Conservation (phyloP, 441 rosid species). For the Pelargonium myrrhifolium region DNA sequence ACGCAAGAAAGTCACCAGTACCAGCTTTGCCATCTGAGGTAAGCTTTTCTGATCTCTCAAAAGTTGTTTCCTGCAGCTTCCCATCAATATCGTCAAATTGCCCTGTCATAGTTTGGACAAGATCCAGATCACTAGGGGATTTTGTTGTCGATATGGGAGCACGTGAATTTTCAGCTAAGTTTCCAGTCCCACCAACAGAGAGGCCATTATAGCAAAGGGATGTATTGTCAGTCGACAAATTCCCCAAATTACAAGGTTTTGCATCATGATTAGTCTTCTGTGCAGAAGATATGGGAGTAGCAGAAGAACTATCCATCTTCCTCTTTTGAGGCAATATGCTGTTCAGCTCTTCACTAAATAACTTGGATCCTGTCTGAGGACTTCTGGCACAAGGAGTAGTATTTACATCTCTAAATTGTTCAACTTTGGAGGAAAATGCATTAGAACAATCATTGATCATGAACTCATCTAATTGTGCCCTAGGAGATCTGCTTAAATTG, state of each 20-base stretch:
- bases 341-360: constrained; percentile 25
- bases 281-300: constrained; percentile 22
- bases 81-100: constrained; percentile 21
- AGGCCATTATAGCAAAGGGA: constrained; percentile 17
- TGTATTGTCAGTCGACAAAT: constrained; percentile 23
- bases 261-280: constrained; percentile 26
- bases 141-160: constrained; percentile 12
- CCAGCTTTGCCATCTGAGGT: constrained; percentile 16
- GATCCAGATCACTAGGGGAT: neutral
- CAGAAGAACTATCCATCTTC: constrained; percentile 26
- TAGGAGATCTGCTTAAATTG: constrained; percentile 26
- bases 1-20: constrained; percentile 14
- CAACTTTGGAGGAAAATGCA: constrained; percentile 24
- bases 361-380: constrained; percentile 26
- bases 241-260: constrained; percentile 20
- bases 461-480: constrained; percentile 18
- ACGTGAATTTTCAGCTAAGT: constrained; percentile 20
- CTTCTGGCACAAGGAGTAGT: constrained; percentile 23
- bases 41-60: constrained; percentile 17
- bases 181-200: constrained; percentile 16
- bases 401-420: constrained; percentile 20
- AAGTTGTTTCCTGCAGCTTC: constrained; percentile 27
- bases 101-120: constrained; percentile 14
- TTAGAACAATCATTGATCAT: constrained; percentile 18
- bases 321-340: constrained; percentile 31